phyloP scores from a whole-genome alignment of 2,329 filamentous ascomycete species.

The Graphilbum ipis-grandicollis region DNA sequence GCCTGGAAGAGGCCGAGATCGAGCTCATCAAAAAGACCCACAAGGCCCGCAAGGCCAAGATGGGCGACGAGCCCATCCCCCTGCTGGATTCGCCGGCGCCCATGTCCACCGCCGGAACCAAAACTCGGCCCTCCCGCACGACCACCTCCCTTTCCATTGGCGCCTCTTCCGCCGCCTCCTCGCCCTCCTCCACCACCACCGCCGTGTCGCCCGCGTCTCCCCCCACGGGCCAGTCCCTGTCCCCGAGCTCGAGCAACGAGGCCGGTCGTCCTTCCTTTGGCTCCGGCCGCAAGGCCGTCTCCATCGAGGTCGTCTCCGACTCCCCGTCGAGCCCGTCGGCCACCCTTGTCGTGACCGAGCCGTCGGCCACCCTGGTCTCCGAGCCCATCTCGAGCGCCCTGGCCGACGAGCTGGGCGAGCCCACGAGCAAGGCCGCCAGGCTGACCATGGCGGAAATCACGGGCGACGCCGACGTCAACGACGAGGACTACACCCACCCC shows the following conservation, averaged over 20 bases:
- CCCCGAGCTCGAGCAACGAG: neutral
- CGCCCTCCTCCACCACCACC: conserved; percentile 1
- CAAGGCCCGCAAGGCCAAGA: conserved; percentile 34
- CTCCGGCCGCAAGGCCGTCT: neutral
- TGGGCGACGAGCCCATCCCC: neutral
- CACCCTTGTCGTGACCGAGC: neutral
- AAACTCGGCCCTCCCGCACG: no score
- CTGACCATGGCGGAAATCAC: neutral
- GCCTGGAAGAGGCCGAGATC: conserved; percentile 70
- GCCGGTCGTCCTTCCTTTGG: neutral
- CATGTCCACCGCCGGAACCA: no score
- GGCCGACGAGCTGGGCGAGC: conserved; percentile 1
- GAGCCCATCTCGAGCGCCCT: neutral
- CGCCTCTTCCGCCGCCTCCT: neutral
- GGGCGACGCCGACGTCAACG: conserved; percentile 20
- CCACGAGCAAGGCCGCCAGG: neutral
- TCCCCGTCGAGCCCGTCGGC: neutral
- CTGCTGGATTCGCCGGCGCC: no score
- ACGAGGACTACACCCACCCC: conserved; percentile 26
- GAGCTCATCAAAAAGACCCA: conserved; percentile 63
- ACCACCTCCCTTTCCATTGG: neutral
- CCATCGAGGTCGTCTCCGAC: neutral
- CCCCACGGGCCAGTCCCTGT: neutral
- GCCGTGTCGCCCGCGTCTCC: neutral
- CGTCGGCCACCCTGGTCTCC: no score